phyloP scores from a whole-genome alignment of 208 protist species.

The Kentomonas sorsogonicus region DNA sequence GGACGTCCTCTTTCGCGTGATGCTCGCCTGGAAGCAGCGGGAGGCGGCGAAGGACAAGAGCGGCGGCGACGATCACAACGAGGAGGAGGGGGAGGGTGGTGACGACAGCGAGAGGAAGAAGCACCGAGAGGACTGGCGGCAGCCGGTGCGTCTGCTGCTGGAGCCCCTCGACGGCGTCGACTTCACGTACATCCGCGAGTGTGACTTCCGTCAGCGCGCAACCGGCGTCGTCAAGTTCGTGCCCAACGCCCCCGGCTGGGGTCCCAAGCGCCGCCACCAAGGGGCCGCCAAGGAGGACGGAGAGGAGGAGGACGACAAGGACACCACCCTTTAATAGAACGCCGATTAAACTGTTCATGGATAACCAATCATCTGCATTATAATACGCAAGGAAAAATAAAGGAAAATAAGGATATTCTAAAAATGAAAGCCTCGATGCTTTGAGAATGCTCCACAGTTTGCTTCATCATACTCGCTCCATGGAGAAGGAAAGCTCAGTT shows the following conservation, averaged over 20 bases:
- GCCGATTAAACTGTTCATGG: background rate
- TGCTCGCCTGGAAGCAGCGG: conserved; percentile 71
- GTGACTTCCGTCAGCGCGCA: conserved; percentile 70
- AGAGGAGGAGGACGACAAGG: conserved; percentile 6
- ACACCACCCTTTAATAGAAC: background rate
- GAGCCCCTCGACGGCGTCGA: conserved; percentile 38
- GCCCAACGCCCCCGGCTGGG: conserved; percentile 85
- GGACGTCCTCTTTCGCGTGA: conserved; percentile 73
- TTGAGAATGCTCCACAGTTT: no score
- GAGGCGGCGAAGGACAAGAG: conserved; percentile 8
- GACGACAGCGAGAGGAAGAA: conserved; percentile 5
- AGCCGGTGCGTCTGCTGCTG: conserved; percentile 23
- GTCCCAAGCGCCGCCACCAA: conserved; percentile 76
- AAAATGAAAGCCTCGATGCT: no score
- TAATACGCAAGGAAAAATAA: no score
- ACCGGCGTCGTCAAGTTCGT: conserved; percentile 84
- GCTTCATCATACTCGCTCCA: no score
- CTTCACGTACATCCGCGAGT: conserved; percentile 73
- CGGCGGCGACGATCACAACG: background rate
- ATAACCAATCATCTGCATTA: background rate
- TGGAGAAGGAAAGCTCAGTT: no score
- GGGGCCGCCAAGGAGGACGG: conserved; percentile 34
- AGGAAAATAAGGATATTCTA: background rate
- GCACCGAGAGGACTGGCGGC: no score
- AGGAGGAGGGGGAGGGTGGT: background rate